Conservation (phyloP, 495 filamentous ascomycete species). For the Evernia prunastri region DNA sequence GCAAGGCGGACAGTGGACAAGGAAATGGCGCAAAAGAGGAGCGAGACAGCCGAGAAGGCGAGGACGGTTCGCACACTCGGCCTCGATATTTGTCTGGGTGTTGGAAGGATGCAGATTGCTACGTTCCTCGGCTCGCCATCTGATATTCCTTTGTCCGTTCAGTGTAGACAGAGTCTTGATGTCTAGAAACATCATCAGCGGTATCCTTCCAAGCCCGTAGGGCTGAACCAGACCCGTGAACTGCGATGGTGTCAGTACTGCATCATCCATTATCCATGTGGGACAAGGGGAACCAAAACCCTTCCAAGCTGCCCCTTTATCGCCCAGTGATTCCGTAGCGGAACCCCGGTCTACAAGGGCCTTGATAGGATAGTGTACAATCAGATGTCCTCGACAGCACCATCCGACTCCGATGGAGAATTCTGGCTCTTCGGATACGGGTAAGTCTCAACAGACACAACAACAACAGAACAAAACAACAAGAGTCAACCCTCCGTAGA, state of each 20-base stretch:
- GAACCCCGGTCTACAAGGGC: no score
- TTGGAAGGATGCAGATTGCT: neutral
- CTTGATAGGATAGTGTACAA: neutral
- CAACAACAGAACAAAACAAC: no score
- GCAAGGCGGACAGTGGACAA: neutral
- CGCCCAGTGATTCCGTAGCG: neutral
- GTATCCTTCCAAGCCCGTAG: neutral
- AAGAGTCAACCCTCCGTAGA: no score
- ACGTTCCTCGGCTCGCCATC: neutral
- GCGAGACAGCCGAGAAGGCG: neutral
- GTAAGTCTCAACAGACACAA: conserved; percentile 41
- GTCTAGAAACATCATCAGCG: neutral
- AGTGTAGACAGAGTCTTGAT: neutral
- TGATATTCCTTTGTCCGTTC: neutral
- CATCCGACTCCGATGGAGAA: conserved; percentile 37
- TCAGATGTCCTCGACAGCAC: conserved; percentile 3
- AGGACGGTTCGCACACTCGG: neutral
- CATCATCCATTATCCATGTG: neutral
- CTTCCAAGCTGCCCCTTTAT: neutral
- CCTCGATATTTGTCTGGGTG: neutral
- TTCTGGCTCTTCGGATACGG: conserved; percentile 93
- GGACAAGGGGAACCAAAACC: neutral
- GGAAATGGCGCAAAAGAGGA: neutral
- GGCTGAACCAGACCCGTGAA: neutral
- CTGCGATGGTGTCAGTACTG: neutral